Percentiles rank a stretch among this genome's conserved stretches.
phyloP scores from a whole-genome alignment of 2,329 filamentous ascomycete genomes.

The Fusarium sp. region DNA sequence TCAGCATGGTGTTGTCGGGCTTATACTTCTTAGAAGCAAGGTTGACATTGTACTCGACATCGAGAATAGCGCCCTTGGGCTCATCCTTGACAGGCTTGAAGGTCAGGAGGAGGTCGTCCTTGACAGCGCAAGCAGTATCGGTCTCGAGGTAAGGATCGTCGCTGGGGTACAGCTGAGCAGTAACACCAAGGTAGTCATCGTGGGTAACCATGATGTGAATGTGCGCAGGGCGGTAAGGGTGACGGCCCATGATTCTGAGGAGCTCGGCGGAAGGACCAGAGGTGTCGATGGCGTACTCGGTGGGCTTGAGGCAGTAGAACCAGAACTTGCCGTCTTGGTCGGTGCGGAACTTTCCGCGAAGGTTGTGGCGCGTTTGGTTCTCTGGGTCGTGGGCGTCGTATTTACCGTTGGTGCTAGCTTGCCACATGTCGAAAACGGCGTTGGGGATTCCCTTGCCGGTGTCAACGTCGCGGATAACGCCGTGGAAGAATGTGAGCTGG shows the following conservation, averaged over 20 bases:
- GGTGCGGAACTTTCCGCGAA: constrained; percentile 80
- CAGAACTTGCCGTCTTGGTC: constrained; percentile 77
- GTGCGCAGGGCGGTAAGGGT: constrained; percentile 64
- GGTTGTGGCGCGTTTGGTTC: constrained; percentile 79
- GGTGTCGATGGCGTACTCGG: constrained; percentile 77
- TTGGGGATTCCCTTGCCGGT: constrained; percentile 75
- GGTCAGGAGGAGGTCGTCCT: constrained; percentile 64
- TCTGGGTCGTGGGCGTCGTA: constrained; percentile 83
- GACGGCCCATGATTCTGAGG: constrained; percentile 61
- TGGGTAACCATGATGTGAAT: constrained; percentile 69
- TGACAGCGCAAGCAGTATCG: constrained; percentile 65
- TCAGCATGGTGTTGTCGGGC: constrained; percentile 48
- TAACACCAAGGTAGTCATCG: constrained; percentile 77
- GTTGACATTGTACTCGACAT: constrained; percentile 60
- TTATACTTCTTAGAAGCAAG: constrained; percentile 62
- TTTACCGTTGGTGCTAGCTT: constrained; percentile 80
- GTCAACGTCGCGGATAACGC: constrained; percentile 72
- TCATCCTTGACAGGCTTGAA: constrained; percentile 62
- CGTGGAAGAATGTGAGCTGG: constrained; percentile 76
- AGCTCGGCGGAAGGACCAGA: constrained; percentile 65
- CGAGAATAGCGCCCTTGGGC: constrained; percentile 53
- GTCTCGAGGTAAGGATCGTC: constrained; percentile 72
- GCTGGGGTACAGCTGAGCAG: constrained; percentile 82
- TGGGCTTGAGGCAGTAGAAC: constrained; percentile 82
- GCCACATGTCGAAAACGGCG: constrained; percentile 84